Conservation (phyloP, 2,329 filamentous ascomycete species). For the Coleophoma crateriformis region DNA sequence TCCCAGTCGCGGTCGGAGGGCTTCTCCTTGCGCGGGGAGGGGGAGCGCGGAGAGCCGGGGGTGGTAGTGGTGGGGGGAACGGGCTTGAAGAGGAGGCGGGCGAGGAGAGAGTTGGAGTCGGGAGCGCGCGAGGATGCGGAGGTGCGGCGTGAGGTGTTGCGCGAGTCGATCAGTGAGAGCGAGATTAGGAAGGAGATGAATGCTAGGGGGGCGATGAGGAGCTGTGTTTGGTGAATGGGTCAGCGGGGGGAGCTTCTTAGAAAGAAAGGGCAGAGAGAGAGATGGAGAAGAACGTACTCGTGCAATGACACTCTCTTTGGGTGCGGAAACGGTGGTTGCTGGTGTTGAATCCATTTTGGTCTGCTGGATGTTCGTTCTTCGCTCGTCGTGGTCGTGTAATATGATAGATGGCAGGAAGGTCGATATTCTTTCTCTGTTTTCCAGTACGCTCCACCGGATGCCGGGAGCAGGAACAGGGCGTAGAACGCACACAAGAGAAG, state of each 20-base stretch:
- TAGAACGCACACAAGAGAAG: too few relatives aligned
- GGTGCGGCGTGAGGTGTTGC: constrained; percentile 15
- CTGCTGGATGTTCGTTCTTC: too few relatives aligned
- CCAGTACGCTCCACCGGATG: too few relatives aligned
- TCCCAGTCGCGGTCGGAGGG: background rate
- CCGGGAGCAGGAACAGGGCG: too few relatives aligned
- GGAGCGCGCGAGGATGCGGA: constrained; percentile 6
- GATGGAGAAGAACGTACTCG: background rate
- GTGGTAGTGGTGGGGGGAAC: constrained; percentile 20
- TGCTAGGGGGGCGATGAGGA: constrained; percentile 24
- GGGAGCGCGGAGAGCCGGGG: constrained; percentile 12
- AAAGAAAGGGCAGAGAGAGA: too few relatives aligned
- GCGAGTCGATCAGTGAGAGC: constrained; percentile 22
- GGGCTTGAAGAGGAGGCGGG: background rate
- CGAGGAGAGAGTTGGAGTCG: background rate
- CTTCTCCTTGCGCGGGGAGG: background rate
- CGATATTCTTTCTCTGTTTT: too few relatives aligned
- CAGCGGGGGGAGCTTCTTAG: too few relatives aligned
- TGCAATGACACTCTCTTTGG: background rate
- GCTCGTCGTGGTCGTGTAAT: too few relatives aligned
- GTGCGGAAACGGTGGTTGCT: background rate
- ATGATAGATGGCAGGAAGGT: too few relatives aligned
- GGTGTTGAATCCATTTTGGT: background rate
- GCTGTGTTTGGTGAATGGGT: constrained; percentile 6
- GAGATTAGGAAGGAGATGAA: constrained; percentile 28